phyloP scores from a whole-genome alignment of 2,329 filamentous ascomycete genomes.

The Sarocladium strictum region DNA sequence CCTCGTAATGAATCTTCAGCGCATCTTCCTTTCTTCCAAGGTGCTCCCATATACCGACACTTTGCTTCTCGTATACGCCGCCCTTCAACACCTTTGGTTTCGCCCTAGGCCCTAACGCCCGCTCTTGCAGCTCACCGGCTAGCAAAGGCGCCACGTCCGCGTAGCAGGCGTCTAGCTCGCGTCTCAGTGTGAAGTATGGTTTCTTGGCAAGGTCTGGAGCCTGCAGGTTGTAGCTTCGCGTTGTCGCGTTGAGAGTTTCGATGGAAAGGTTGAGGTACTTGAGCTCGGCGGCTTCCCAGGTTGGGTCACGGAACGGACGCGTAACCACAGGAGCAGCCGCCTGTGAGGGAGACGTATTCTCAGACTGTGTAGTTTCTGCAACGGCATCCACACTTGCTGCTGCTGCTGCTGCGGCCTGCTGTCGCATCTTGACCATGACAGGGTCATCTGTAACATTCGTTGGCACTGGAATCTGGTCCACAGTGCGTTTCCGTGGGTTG shows the following conservation, averaged over 20 bases:
- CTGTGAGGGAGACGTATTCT: constrained; percentile 9
- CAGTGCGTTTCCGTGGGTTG: constrained; percentile 46
- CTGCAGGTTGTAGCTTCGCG: constrained; percentile 90
- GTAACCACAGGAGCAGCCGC: constrained; percentile 23
- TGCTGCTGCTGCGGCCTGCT: constrained; percentile 18
- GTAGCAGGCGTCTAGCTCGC: constrained; percentile 76
- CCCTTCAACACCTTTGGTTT: constrained; percentile 16
- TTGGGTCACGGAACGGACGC: constrained; percentile 68
- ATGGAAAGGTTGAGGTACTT: constrained; percentile 74
- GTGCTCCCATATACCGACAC: constrained; percentile 53
- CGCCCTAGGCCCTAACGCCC: constrained; percentile 47
- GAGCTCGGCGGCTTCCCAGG: constrained; percentile 67
- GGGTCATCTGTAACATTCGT: constrained; percentile 42
- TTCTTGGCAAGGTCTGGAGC: constrained; percentile 89
- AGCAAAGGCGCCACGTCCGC: constrained; percentile 78
- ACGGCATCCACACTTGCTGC: neutral
- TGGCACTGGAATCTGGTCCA: constrained; percentile 41
- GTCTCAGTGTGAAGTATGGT: constrained; percentile 78
- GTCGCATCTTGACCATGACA: constrained; percentile 39
- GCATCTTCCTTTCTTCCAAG: constrained; percentile 42
- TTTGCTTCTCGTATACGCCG: constrained; percentile 21
- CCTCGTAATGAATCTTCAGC: constrained; percentile 64
- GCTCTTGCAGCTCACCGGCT: constrained; percentile 63
- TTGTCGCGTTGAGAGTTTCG: constrained; percentile 69
- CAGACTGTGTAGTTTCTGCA: constrained; percentile 12